Percentiles rank a stretch among this genome's conserved stretches.
Evolutionary conservation across 2,329 filamentous ascomycete species (phyloP).

Genomic region (Claviceps humidiphila): DNA sequence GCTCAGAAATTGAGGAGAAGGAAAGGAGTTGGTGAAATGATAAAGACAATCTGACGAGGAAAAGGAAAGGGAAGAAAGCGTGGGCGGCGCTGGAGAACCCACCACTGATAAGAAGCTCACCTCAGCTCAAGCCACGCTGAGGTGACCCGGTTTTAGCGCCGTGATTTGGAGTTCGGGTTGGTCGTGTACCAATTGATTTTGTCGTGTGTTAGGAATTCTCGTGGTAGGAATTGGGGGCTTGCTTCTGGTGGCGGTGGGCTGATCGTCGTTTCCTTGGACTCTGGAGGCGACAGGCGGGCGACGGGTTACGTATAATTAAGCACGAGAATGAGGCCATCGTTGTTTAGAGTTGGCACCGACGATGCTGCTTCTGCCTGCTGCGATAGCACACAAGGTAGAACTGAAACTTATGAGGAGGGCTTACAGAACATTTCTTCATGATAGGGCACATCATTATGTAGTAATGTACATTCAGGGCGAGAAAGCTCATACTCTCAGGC

Average conservation of each 20-base stretch:
- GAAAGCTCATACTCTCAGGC: no score
- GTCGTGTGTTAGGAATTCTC: no score
- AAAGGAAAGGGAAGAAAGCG: no score
- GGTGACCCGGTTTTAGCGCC: background rate
- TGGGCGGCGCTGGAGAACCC: no score
- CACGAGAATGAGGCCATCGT: background rate
- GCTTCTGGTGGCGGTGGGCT: background rate
- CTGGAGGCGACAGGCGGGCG: background rate
- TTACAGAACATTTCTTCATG: no score
- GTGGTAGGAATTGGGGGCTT: no score
- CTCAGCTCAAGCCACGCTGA: background rate
- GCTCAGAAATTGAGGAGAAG: no score
- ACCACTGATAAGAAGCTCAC: background rate
- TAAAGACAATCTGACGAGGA: no score
- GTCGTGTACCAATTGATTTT: background rate
- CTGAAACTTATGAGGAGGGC: background rate
- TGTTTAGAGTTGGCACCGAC: background rate
- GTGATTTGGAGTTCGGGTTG: background rate
- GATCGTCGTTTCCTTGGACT: background rate
- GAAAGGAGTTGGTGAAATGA: no score
- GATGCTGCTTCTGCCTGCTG: background rate
- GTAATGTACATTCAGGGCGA: no score
- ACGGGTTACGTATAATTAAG: background rate
- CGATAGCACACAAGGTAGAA: background rate
- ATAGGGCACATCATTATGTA: no score